Evolutionary conservation across 2,329 filamentous ascomycete genomes (phyloP), one percentile per base, ranked within the genome.

Genomic region (Cladosporium velox): DNA sequence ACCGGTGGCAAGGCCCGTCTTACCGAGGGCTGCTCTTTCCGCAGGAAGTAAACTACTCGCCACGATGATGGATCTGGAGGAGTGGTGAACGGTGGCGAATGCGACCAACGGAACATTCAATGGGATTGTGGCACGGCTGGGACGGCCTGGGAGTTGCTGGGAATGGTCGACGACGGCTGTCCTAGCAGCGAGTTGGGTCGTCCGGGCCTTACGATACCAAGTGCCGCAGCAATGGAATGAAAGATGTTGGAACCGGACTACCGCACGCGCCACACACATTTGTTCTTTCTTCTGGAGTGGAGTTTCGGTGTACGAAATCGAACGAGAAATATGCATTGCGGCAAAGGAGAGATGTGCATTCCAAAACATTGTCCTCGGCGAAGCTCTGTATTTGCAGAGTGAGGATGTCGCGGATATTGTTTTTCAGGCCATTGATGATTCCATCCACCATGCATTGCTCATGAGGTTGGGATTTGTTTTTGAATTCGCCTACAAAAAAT

Each of bases 1-100:
- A 99, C 95, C 77, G 95, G 95, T 89, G 95, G 95, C 80, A 99
- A 99, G 89, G 95, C 95, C 81, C 89, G 95, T 83, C 88, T 99
- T 80, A 99, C 95, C 74, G 95, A 99, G 90, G 95, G 95, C 83
- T 99, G 95, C 92, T 98, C 95, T 82, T 99, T 99, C 92, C 91
- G 95, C 87, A 93, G 93, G 88, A 99, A 99, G 94, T 99, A 98
- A 86, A 92, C 79, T 83, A 63, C 49, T 63, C 60, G 60, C 60
- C 60, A 63, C 60, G 60, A 63, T 63, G 60, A 63, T 63, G 60
- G 60, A 63, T 63, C 47, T 51, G 60, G 60, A 63, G 60, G 60
- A 63, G 60, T 63, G 49, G 49, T 62, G 59, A 62, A 55, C 34
- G 49, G 60, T 55, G 60, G 44, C 59, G 47, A 34, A 54, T 63